A percentile compares a stretch with the other conserved stretches of the same genome.
Conservation (phyloP, 345 rosid species). For the Rhizophora apiculata region DNA sequence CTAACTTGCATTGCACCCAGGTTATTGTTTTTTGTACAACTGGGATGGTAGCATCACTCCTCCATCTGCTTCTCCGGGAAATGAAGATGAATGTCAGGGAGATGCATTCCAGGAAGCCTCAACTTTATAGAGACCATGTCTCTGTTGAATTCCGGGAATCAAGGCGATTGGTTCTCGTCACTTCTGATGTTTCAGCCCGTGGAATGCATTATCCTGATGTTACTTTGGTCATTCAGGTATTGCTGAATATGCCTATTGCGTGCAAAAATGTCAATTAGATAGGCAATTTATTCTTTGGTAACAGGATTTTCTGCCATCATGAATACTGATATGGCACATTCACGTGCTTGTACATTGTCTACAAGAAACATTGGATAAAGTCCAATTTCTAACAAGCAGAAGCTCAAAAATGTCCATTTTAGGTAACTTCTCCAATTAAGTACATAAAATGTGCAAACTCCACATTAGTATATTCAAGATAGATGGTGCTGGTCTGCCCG, state of each 20-base stretch:
- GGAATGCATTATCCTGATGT: slow-evolving; percentile 98
- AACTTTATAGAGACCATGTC: slow-evolving; percentile 65
- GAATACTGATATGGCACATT: background rate
- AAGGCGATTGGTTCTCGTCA: slow-evolving; percentile 68
- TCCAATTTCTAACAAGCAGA: too few species aligned
- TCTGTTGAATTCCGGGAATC: slow-evolving; percentile 82
- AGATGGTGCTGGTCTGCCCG: too few species aligned
- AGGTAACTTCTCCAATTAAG: too few species aligned
- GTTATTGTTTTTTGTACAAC: slow-evolving; percentile 89
- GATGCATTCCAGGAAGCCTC: slow-evolving; percentile 91
- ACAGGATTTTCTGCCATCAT: background rate
- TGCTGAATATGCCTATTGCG: background rate
- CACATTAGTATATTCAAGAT: background rate
- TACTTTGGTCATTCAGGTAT: slow-evolving; percentile 93
- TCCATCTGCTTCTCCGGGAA: slow-evolving; percentile 67
- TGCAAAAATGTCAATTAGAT: background rate
- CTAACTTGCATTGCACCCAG: slow-evolving; percentile 40
- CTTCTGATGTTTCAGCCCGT: slow-evolving; percentile 91
- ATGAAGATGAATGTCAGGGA: slow-evolving; percentile 85
- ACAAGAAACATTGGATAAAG: too few species aligned
- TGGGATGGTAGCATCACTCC: slow-evolving; percentile 82
- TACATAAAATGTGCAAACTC: background rate
- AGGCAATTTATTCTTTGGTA: background rate
- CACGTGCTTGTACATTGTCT: too few species aligned
- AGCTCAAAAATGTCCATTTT: too few species aligned